Evolutionary conservation across 148 eudicot genomes (phyloP).

Genomic region (Arbutus unedo): DNA sequence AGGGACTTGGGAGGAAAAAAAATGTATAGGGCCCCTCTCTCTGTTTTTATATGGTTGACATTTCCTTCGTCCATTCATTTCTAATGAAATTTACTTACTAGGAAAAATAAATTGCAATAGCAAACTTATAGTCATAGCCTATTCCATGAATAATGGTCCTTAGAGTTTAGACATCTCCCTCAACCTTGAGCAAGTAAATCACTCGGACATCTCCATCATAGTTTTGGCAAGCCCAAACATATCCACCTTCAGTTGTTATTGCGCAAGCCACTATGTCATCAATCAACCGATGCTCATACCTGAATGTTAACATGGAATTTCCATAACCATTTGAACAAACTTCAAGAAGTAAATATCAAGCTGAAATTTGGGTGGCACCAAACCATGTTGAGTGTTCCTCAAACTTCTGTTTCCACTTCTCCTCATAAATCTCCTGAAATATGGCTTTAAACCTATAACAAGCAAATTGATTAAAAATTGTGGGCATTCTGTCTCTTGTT

Average conservation of each 20-base stretch:
- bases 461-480: not conserved
- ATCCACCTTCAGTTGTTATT: slow-evolving; percentile 67
- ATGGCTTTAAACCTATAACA: slow-evolving; percentile 64
- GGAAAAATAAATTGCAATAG: not conserved
- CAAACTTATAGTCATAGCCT: not conserved
- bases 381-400: slow-evolving; percentile 75
- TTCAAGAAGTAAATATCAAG: slow-evolving; percentile 4
- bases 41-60: not conserved
- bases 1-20: not conserved
- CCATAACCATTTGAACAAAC: slow-evolving; percentile 9
- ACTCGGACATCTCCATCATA: slow-evolving; percentile 81
- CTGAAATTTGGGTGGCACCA: slow-evolving; percentile 14
- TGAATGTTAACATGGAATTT: slow-evolving; percentile 20
- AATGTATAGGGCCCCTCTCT: not conserved
- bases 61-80: not conserved
- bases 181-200: slow-evolving; percentile 87
- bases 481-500: not conserved
- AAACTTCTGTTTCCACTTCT: slow-evolving; percentile 67
- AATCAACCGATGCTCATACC: slow-evolving; percentile 80
- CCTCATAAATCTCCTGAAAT: slow-evolving; percentile 70
- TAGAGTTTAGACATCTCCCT: slow-evolving; percentile 12
- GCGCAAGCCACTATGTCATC: slow-evolving; percentile 88
- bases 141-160: not conserved
- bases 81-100: not conserved
- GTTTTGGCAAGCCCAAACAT: slow-evolving; percentile 86